Evolutionary conservation across 495 filamentous ascomycete species (phyloP).

Genomic region (Thozetella sp.): DNA sequence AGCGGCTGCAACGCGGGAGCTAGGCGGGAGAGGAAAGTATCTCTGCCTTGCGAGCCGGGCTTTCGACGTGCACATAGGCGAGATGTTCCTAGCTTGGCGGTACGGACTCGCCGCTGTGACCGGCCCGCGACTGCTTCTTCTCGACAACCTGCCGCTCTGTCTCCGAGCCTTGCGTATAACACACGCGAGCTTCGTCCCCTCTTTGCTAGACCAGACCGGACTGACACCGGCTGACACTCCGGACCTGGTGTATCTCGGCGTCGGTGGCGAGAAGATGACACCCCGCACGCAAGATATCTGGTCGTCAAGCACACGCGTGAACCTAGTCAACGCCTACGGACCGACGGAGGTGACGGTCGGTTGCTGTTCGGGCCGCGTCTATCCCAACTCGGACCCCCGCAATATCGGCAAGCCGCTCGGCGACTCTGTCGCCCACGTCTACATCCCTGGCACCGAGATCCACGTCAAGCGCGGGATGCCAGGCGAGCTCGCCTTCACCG

Average conservation of each 20-base stretch:
- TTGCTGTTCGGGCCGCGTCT: background rate
- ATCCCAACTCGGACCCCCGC: background rate
- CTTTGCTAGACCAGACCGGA: background rate
- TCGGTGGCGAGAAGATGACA: background rate
- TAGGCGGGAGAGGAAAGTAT: background rate
- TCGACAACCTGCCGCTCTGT: background rate
- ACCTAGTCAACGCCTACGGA: slow-evolving; percentile 1
- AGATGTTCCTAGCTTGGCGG: background rate
- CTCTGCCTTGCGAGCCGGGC: background rate
- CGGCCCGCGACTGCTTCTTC: background rate
- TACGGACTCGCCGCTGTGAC: background rate
- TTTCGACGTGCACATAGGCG: slow-evolving; percentile 1
- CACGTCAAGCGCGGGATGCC: background rate
- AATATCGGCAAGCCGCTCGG: background rate
- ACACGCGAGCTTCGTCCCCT: background rate
- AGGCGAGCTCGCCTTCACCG: background rate
- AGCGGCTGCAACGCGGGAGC: background rate
- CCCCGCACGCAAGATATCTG: background rate
- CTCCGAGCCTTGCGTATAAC: background rate
- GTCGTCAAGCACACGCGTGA: background rate
- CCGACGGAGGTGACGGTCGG: background rate
- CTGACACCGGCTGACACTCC: background rate
- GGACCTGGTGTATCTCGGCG: background rate
- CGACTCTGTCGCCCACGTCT: background rate
- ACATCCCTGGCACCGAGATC: background rate